Conservation (phyloP, 331 rosid species). For the Rhamnella rubrinervis region DNA sequence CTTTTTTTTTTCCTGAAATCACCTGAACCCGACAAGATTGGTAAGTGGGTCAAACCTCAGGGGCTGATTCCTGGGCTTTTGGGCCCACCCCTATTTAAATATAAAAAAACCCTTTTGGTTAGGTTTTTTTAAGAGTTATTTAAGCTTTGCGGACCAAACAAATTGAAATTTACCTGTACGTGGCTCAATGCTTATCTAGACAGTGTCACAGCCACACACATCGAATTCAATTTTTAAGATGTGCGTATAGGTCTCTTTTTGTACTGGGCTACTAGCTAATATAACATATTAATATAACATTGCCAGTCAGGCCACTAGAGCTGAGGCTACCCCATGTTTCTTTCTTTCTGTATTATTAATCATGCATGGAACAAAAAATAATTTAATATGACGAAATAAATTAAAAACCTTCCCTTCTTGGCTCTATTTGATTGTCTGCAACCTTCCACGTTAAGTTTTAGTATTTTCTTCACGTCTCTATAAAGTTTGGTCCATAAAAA, state of each 20-base stretch:
- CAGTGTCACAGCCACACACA: neutral
- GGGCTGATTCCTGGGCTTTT: neutral
- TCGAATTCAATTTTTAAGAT: neutral
- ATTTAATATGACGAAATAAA: neutral
- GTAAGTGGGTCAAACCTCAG: slow-evolving; percentile 27
- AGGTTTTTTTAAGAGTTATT: too few species aligned
- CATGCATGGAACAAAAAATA: neutral
- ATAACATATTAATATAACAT: too few species aligned
- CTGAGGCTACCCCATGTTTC: neutral
- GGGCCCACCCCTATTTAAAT: slow-evolving; percentile 1
- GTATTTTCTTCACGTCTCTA: too few species aligned
- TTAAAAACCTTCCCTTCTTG: too few species aligned
- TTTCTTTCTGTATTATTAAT: neutral
- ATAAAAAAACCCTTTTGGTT: neutral
- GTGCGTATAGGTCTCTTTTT: neutral
- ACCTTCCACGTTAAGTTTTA: too few species aligned
- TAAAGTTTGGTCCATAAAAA: too few species aligned
- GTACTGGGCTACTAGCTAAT: too few species aligned
- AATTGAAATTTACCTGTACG: slow-evolving; percentile 3
- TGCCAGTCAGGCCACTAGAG: slow-evolving; percentile 1
- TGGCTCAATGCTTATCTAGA: slow-evolving; percentile 14
- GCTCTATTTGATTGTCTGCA: too few species aligned
- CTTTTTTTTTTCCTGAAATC: neutral
- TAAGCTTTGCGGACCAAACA: slow-evolving; percentile 12
- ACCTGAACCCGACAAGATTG: slow-evolving; percentile 36